Base-by-base conservation (phyloP, 2,329 filamentous ascomycete genomes). In the Plenodomus tracheiphilus region DNA sequence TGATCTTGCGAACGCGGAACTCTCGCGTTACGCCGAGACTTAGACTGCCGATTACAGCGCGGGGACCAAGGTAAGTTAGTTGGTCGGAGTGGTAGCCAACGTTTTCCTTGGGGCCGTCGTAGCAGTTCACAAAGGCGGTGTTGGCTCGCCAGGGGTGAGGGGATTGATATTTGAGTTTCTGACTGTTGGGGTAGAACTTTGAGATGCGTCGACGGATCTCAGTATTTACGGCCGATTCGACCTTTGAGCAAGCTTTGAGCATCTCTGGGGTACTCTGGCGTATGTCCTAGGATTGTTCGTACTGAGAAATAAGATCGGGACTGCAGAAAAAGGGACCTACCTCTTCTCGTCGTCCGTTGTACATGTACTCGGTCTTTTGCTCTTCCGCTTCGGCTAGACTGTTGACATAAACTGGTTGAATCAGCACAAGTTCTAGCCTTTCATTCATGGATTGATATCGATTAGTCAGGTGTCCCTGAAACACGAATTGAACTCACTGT, bases 11-110 rank as follows among this genome's bases (percentile, higher is more conserved):
- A 0, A 97, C 88, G 5, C 94, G 87, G 64, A 99, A 97, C 70
- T 97, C 91, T 9, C 94, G 82, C n/a, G 91, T 86, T 0, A 97
- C 94, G 1, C 94, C 94, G 0, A 99, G 79, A 32, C 90, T 96
- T 5, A 99, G 75, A 40, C 90, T 95, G 0, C 92, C 94, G 49
- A 97, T 97, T 18, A 96, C 81, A 6, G 93, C 84, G 7, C 88
- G 85, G 0, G 94, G 94, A 0, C 94, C 94, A 1, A 97, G 81
- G 65, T 97, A 97, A 0, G 93, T 97, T 15, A 97, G 79, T 62
- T 96, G 89, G 68, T 99, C 94, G 30, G 88, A 86, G 72, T 99
- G 94, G 74, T 90, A 97, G 25, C 94, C 94, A 0, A 97, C 92
- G 52, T 81, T 90, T 74, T 97, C 85, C 10, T 85, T 79, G 0